Evolutionary conservation across 2,329 filamentous ascomycete genomes (phyloP).

Genomic region (Colletotrichum tamarilloi): DNA sequence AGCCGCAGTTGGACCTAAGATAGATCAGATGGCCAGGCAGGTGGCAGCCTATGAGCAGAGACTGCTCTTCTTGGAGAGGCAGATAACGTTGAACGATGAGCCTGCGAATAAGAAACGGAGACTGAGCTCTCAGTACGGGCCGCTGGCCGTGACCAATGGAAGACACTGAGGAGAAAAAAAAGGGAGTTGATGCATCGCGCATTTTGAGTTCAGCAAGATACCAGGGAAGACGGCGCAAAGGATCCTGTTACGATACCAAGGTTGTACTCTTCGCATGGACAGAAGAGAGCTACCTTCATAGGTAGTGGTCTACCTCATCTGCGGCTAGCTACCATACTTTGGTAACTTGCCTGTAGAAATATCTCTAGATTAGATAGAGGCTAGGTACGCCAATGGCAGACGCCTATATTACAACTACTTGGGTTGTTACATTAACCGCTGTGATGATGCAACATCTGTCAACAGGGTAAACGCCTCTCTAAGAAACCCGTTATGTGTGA

Average conservation of each 20-base stretch:
- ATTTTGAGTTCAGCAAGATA: background rate
- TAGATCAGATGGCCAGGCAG: conserved; percentile 16
- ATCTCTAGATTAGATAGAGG: background rate
- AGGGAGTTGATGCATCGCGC: background rate
- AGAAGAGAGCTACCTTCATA: background rate
- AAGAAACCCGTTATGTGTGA: background rate
- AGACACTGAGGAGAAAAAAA: conserved; percentile 17
- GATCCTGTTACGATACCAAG: conserved; percentile 19
- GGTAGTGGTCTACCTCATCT: background rate
- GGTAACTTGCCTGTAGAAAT: background rate
- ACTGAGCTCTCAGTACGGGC: background rate
- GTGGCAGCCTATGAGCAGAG: conserved; percentile 25
- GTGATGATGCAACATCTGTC: background rate
- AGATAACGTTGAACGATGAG: conserved; percentile 5
- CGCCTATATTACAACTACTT: background rate
- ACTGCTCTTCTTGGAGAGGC: conserved; percentile 3
- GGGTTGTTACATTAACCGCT: background rate
- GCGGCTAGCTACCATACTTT: no score
- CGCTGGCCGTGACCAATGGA: conserved; percentile 15
- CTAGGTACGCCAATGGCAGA: background rate
- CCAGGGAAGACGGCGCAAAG: conserved; percentile 5
- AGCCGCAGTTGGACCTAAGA: conserved; percentile 1
- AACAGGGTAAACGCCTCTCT: background rate
- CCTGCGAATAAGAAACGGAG: conserved; percentile 24
- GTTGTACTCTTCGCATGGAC: background rate